Conservation (phyloP, 1,139 yeast species). For the Hansenula lynferdii region DNA sequence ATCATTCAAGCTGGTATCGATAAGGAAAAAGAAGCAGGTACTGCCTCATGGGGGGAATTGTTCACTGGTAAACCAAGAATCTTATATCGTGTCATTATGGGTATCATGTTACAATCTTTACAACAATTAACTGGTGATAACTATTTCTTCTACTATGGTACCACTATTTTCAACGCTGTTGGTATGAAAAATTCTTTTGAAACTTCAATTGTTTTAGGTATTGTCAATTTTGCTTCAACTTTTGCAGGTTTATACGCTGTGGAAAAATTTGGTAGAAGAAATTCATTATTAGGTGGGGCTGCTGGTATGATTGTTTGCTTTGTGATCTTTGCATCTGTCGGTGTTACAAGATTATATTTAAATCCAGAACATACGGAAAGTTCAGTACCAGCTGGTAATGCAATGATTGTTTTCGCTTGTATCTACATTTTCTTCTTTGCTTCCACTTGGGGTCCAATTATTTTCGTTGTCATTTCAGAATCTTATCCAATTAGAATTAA, state of each 20-base stretch:
- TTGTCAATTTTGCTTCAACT: slow-evolving; percentile 71
- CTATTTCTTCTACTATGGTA: slow-evolving; percentile 75
- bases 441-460: slow-evolving; percentile 78
- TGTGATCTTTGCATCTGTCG: slow-evolving; percentile 60
- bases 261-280: slow-evolving; percentile 66
- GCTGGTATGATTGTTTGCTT: slow-evolving; percentile 58
- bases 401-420: slow-evolving; percentile 71
- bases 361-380: slow-evolving; percentile 34
- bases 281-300: slow-evolving; percentile 56
- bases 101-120: slow-evolving; percentile 56
- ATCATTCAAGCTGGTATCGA: slow-evolving; percentile 56
- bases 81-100: slow-evolving; percentile 55
- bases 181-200: slow-evolving; percentile 67
- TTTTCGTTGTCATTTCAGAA: slow-evolving; percentile 65
- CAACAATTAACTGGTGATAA: slow-evolving; percentile 77
- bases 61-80: slow-evolving; percentile 48
- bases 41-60: slow-evolving; percentile 60
- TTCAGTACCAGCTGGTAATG: slow-evolving; percentile 54
- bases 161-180: slow-evolving; percentile 67
- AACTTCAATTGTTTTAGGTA: slow-evolving; percentile 69
- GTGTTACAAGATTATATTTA: slow-evolving; percentile 56
- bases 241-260: slow-evolving; percentile 60
- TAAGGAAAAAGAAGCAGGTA: slow-evolving; percentile 53
- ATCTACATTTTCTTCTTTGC: slow-evolving; percentile 75
- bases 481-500: slow-evolving; percentile 68